These are phyloP conservation scores for Panus rudis DNA, from an alignment of 768 basidiomycete genomes.

Conservation along the genomic window DNA sequence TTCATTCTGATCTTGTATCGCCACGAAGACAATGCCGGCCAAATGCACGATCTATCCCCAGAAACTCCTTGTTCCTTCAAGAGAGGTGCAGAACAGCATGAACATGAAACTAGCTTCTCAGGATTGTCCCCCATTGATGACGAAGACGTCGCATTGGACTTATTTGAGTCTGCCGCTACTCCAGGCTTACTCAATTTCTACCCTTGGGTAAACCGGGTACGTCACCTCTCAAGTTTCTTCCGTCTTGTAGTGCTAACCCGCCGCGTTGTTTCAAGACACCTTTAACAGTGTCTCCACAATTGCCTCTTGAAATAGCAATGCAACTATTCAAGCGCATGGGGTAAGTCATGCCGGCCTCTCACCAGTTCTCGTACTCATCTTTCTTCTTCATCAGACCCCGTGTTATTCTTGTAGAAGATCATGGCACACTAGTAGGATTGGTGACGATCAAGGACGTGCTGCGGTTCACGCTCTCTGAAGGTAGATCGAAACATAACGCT, in stretches of 20 bases:
- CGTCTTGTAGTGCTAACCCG: constrained; percentile 2
- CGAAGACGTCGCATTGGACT: constrained; percentile 60
- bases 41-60: constrained; percentile 49
- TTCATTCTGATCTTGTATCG: neutral
- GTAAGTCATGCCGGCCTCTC: constrained; percentile 40
- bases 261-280: constrained; percentile 58
- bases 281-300: constrained; percentile 83
- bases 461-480: constrained; percentile 54
- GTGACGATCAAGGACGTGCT: constrained; percentile 96
- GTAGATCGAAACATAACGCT: constrained; percentile 11
- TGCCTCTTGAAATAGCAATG: constrained; percentile 95
- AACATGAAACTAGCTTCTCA: constrained; percentile 38
- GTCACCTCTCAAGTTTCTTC: constrained; percentile 11
- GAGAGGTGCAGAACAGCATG: constrained; percentile 42
- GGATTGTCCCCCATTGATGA: constrained; percentile 45
- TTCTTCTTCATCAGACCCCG: constrained; percentile 58
- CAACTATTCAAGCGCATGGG: constrained; percentile 97
- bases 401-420: constrained; percentile 90
- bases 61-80: constrained; percentile 73
- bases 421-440: constrained; percentile 75
- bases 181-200: constrained; percentile 61
- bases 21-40: constrained; percentile 60
- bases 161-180: constrained; percentile 53
- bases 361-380: neutral
- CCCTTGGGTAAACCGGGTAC: constrained; percentile 94